A percentile compares a stretch with the other conserved stretches of the same genome.
phyloP scores from a whole-genome alignment of 768 basidiomycete species.

The Cantharellus cinnabarinus region DNA sequence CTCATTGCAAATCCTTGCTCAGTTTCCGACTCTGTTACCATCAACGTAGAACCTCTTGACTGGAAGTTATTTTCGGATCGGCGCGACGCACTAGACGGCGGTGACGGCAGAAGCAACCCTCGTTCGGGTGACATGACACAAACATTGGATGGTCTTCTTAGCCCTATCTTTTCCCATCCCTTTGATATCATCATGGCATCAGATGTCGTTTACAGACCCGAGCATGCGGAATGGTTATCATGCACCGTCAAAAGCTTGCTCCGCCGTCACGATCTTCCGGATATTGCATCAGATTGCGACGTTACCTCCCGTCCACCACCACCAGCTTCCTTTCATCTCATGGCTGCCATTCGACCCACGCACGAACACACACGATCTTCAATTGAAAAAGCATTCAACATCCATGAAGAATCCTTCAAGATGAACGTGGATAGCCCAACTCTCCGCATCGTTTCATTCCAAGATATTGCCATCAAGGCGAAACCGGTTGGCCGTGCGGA shows the following conservation, averaged over 20 bases:
- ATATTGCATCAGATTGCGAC: not conserved
- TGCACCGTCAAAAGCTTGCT: slow-evolving; percentile 36
- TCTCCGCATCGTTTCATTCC: slow-evolving; percentile 8
- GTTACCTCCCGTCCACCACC: not conserved
- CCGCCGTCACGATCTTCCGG: slow-evolving; percentile 7
- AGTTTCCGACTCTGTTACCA: slow-evolving; percentile 6
- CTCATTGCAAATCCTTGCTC: slow-evolving; percentile 28
- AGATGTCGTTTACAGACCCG: slow-evolving; percentile 56
- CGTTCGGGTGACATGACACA: not conserved
- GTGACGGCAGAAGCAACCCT: not conserved
- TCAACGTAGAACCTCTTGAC: slow-evolving; percentile 34
- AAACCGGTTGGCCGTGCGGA: slow-evolving; percentile 8
- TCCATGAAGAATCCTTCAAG: not conserved
- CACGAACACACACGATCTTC: slow-evolving; percentile 29
- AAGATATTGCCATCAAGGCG: slow-evolving; percentile 8
- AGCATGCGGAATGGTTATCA: slow-evolving; percentile 51
- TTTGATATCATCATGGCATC: slow-evolving; percentile 62
- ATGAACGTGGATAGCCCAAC: slow-evolving; percentile 1
- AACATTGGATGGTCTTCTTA: slow-evolving; percentile 16
- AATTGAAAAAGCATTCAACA: slow-evolving; percentile 34
- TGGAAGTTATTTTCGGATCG: slow-evolving; percentile 27
- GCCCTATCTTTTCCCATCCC: slow-evolving; percentile 18
- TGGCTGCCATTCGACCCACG: slow-evolving; percentile 45
- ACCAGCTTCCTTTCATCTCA: slow-evolving; percentile 32
- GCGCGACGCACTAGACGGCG: too few relatives aligned